A percentile compares a stretch with the other conserved stretches of the same genome.
phyloP scores from a whole-genome alignment of 768 basidiomycete species.

The Dacryopinax primogenitus region DNA sequence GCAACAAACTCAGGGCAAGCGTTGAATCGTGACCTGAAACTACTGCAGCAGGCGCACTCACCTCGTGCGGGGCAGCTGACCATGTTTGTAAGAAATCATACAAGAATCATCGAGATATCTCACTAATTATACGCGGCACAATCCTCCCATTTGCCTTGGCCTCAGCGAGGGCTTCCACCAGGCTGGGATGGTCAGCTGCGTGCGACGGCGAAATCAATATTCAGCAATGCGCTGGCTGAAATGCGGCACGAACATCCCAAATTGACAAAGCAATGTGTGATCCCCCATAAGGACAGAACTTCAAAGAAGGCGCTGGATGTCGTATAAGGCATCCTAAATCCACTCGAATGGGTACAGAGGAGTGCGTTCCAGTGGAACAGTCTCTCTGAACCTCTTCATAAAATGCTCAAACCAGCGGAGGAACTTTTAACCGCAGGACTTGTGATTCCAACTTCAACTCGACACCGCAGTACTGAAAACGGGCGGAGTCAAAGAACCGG shows the following conservation, averaged over 20 bases:
- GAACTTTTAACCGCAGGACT: background rate
- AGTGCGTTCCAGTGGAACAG: too few relatives aligned
- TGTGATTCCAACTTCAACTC: background rate
- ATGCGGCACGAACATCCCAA: background rate
- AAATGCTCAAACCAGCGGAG: background rate
- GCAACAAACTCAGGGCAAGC: slow-evolving; percentile 35
- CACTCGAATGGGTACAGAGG: background rate
- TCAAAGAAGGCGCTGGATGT: slow-evolving; percentile 1
- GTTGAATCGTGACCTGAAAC: background rate
- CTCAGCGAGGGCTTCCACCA: background rate
- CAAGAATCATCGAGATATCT: background rate
- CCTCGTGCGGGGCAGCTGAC: background rate
- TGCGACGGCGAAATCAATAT: background rate
- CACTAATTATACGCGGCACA: background rate
- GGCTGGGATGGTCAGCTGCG: background rate
- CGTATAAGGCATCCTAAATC: background rate
- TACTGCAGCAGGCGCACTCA: background rate
- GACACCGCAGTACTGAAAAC: too few relatives aligned
- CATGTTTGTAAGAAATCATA: background rate
- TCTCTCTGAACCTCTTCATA: too few relatives aligned
- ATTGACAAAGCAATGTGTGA: background rate
- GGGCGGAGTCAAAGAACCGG: too few relatives aligned
- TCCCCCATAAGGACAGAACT: background rate
- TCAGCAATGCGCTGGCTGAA: background rate
- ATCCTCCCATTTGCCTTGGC: background rate